These are phyloP conservation scores for Aplosporella prunicola DNA, from an alignment of 2,329 filamentous ascomycete genomes.

Conservation along the genomic window DNA sequence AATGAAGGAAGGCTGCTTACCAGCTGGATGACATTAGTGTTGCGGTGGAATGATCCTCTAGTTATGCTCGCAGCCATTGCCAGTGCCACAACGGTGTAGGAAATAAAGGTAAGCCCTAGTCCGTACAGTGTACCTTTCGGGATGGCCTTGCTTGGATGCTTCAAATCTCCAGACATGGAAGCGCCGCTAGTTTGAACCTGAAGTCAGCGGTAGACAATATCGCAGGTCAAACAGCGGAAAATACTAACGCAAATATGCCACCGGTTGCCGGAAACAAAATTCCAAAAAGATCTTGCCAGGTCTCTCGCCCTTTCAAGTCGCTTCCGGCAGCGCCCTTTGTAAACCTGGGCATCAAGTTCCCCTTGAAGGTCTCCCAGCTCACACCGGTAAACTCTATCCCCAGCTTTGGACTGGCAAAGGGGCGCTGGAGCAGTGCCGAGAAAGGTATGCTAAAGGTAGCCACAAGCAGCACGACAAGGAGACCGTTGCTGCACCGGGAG, in stretches of 20 bases:
- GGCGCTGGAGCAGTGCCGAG: conserved; percentile 58
- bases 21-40: conserved; percentile 71
- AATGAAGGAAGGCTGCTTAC: conserved; percentile 29
- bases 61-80: conserved; percentile 70
- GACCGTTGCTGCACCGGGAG: conserved; percentile 66
- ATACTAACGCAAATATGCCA: conserved; percentile 45
- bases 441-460: conserved; percentile 74
- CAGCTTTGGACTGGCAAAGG: conserved; percentile 54
- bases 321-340: conserved; percentile 54
- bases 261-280: conserved; percentile 70
- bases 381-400: conserved; percentile 70
- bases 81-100: conserved; percentile 68
- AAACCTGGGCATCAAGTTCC: conserved; percentile 63
- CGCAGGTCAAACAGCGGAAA: too few species aligned
- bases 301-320: conserved; percentile 54
- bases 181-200: conserved; percentile 50
- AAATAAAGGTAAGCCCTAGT: conserved; percentile 62
- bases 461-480: conserved; percentile 61
- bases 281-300: conserved; percentile 73
- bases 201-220: neutral
- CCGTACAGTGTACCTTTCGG: conserved; percentile 76
- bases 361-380: conserved; percentile 57
- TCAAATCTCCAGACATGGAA: conserved; percentile 82
- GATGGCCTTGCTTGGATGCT: conserved; percentile 73
- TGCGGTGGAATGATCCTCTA: conserved; percentile 60